Conservation (phyloP, 1,284 basidiomycete species). For the Ceratobasidium sp. region DNA sequence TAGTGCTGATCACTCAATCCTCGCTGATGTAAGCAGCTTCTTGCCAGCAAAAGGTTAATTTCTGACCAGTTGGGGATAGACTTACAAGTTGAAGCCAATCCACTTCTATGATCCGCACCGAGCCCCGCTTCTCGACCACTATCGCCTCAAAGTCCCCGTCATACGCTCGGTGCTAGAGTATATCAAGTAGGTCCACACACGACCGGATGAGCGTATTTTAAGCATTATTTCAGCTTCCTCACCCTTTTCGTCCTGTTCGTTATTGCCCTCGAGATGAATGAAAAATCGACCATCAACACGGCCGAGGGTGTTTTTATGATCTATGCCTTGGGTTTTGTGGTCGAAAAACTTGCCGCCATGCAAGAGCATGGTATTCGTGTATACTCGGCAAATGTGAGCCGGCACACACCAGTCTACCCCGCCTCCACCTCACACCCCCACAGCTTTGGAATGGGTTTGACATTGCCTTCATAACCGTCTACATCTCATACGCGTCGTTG, state of each 20-base stretch:
- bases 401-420: neutral
- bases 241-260: slow-evolving; percentile 86
- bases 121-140: slow-evolving; percentile 92
- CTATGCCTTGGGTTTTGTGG: slow-evolving; percentile 86
- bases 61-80: slow-evolving; percentile 61
- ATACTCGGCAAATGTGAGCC: slow-evolving; percentile 49
- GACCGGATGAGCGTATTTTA: neutral
- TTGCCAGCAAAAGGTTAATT: slow-evolving; percentile 20
- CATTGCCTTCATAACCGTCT: slow-evolving; percentile 84
- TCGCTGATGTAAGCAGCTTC: slow-evolving; percentile 74
- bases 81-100: slow-evolving; percentile 91
- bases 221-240: slow-evolving; percentile 70
- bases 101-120: slow-evolving; percentile 95
- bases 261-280: slow-evolving; percentile 79
- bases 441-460: slow-evolving; percentile 86
- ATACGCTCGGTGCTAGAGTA: slow-evolving; percentile 92
- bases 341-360: slow-evolving; percentile 93
- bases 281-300: slow-evolving; percentile 68
- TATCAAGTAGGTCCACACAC: slow-evolving; percentile 65
- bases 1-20: slow-evolving; percentile 83
- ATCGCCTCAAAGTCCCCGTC: slow-evolving; percentile 91
- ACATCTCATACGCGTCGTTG: slow-evolving; percentile 75
- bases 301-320: slow-evolving; percentile 81
- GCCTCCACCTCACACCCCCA: neutral
- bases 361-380: slow-evolving; percentile 88